Percentiles rank a stretch among this genome's conserved stretches.
Evolutionary conservation across 345 rosid species (phyloP).

Genomic region (Heritiera littoralis): DNA sequence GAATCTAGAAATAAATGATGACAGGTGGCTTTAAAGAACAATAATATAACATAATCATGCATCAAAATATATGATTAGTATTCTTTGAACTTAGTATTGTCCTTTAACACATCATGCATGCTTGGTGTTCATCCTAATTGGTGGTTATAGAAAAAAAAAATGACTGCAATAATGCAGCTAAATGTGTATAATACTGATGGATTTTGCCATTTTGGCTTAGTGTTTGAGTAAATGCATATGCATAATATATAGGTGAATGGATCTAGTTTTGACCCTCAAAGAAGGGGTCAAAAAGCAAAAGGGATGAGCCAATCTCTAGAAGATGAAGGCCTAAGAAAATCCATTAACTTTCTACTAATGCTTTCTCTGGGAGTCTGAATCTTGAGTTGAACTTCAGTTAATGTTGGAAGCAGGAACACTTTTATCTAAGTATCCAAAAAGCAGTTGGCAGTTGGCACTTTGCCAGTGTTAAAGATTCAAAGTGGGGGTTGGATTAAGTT

Average conservation of each 20-base stretch:
- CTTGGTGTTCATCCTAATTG: not conserved
- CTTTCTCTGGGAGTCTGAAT: not conserved
- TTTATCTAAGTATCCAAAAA: not conserved
- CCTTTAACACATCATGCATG: not conserved
- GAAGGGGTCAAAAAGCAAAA: slow-evolving; percentile 8
- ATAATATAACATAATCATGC: not conserved
- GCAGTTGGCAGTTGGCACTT: not conserved
- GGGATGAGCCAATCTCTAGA: slow-evolving; percentile 7
- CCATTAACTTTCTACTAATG: not conserved
- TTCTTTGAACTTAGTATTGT: slow-evolving; percentile 13
- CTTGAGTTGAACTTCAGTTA: not conserved
- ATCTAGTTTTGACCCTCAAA: not conserved
- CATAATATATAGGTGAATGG: not conserved
- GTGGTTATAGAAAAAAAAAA: not conserved
- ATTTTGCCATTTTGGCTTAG: not conserved
- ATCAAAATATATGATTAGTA: not conserved
- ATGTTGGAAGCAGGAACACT: not conserved
- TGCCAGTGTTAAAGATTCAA: not conserved
- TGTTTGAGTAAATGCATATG: not conserved
- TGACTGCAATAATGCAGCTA: not conserved
- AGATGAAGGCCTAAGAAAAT: not conserved
- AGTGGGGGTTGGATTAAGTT: not conserved
- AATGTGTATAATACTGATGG: not conserved
- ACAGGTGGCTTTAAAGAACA: slow-evolving; percentile 13
- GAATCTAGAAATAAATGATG: not conserved